Conservation (phyloP, 768 basidiomycete species). For the Suillus lakei region DNA sequence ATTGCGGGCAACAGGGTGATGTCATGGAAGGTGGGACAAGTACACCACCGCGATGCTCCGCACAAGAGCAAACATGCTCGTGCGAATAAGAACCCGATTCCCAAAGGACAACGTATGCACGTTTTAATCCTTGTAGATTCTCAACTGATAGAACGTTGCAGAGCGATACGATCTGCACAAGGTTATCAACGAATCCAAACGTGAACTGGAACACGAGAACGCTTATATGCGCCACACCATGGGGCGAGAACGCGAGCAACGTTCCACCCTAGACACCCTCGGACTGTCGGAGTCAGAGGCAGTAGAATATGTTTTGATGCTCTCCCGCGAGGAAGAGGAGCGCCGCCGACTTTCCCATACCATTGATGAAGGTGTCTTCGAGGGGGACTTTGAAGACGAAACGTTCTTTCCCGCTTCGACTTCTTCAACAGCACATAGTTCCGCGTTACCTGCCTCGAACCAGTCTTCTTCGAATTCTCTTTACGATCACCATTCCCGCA, state of each 20-base stretch:
- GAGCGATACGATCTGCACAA: slow-evolving; percentile 68
- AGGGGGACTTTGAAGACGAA: slow-evolving; percentile 54
- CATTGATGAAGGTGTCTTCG: slow-evolving; percentile 61
- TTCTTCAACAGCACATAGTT: slow-evolving; percentile 20
- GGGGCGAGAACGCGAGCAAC: slow-evolving; percentile 62
- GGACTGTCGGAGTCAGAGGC: slow-evolving; percentile 78
- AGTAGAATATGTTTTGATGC: slow-evolving; percentile 81
- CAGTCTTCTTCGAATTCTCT: slow-evolving; percentile 25
- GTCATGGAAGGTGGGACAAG: slow-evolving; percentile 67
- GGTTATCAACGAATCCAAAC: slow-evolving; percentile 63
- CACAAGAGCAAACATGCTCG: slow-evolving; percentile 37
- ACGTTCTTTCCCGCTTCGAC: slow-evolving; percentile 25
- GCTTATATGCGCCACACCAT: slow-evolving; percentile 39
- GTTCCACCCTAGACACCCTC: slow-evolving; percentile 57
- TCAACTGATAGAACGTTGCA: slow-evolving; percentile 30
- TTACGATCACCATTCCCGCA: slow-evolving; percentile 29
- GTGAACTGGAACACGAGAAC: slow-evolving; percentile 56
- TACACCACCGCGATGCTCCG: slow-evolving; percentile 33
- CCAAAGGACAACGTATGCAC: slow-evolving; percentile 54
- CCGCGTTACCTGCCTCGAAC: slow-evolving; percentile 13
- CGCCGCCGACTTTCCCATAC: slow-evolving; percentile 16
- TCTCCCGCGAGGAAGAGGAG: slow-evolving; percentile 77
- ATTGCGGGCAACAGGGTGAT: slow-evolving; percentile 64
- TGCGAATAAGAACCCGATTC: slow-evolving; percentile 29
- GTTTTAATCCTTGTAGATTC: not conserved